These are phyloP conservation scores for Serendipita indica DNA, from an alignment of 768 basidiomycete species.

Conservation along the genomic window DNA sequence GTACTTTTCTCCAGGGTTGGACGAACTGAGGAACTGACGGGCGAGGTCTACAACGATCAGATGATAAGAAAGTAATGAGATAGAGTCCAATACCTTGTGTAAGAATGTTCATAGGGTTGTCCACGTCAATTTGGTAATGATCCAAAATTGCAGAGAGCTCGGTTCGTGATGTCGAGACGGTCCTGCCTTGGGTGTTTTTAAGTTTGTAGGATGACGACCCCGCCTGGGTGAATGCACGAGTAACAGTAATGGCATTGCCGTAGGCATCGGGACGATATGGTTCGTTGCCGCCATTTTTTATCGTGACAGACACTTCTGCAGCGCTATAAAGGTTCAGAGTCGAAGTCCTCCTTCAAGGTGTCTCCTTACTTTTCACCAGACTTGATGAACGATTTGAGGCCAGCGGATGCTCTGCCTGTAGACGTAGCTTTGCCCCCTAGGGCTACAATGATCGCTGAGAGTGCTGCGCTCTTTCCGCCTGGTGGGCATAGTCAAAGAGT, in stretches of 20 bases:
- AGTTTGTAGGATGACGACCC: slow-evolving; percentile 75
- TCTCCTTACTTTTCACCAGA: slow-evolving; percentile 62
- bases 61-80: not conserved
- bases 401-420: slow-evolving; percentile 68
- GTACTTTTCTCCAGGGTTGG: slow-evolving; percentile 75
- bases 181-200: slow-evolving; percentile 45
- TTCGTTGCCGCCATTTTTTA: slow-evolving; percentile 86
- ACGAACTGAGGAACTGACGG: slow-evolving; percentile 71
- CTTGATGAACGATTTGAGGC: slow-evolving; percentile 72
- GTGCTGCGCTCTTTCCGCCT: slow-evolving; percentile 92
- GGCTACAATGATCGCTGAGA: slow-evolving; percentile 85
- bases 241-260: slow-evolving; percentile 71
- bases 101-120: slow-evolving; percentile 89
- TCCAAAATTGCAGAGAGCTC: slow-evolving; percentile 82
- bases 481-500: not conserved
- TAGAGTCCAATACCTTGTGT: slow-evolving; percentile 46
- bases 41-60: slow-evolving; percentile 39
- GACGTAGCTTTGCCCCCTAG: slow-evolving; percentile 86
- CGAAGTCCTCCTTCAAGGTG: not conserved
- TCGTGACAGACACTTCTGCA: slow-evolving; percentile 59
- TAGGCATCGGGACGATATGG: slow-evolving; percentile 78
- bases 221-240: slow-evolving; percentile 63
- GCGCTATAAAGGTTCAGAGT: slow-evolving; percentile 26
- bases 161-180: slow-evolving; percentile 62
- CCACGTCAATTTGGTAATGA: slow-evolving; percentile 93